Evolutionary conservation across 2,329 filamentous ascomycete species (phyloP).

Genomic region (Pyrenophora teres): DNA sequence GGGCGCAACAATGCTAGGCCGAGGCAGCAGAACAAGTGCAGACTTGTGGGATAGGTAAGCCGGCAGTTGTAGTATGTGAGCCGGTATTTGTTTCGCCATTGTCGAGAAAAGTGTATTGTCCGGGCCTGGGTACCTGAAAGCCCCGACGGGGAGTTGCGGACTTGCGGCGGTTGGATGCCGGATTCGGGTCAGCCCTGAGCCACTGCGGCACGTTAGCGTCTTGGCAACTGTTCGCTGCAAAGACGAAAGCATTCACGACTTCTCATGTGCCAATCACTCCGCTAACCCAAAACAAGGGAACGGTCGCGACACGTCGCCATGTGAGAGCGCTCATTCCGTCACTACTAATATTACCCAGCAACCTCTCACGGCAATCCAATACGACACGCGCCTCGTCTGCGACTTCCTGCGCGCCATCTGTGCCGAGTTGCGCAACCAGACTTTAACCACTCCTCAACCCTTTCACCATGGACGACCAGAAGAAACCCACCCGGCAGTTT

Average conservation of each 20-base stretch:
- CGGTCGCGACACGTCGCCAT: conserved; percentile 35
- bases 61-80: conserved; percentile 27
- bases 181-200: not conserved
- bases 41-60: conserved; percentile 32
- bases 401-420: conserved; percentile 20
- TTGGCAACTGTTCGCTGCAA: conserved; percentile 24
- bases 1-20: conserved; percentile 24
- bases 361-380: conserved; percentile 19
- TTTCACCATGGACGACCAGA: conserved; percentile 40
- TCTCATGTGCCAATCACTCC: conserved; percentile 23
- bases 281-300: conserved; percentile 10
- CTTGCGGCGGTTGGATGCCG: not conserved
- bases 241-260: conserved; percentile 18
- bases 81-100: conserved; percentile 21
- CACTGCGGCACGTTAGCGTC: conserved; percentile 13
- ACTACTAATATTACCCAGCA: conserved; percentile 5
- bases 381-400: conserved; percentile 21
- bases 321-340: conserved; percentile 31
- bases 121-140: not conserved
- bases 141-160: not conserved
- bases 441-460: conserved; percentile 6
- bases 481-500: conserved; percentile 49
- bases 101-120: not conserved
- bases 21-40: conserved; percentile 34
- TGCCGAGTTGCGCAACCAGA: conserved; percentile 20